phyloP scores from a whole-genome alignment of 78 protist genomes.

The Cavenderia fasciculata region DNA sequence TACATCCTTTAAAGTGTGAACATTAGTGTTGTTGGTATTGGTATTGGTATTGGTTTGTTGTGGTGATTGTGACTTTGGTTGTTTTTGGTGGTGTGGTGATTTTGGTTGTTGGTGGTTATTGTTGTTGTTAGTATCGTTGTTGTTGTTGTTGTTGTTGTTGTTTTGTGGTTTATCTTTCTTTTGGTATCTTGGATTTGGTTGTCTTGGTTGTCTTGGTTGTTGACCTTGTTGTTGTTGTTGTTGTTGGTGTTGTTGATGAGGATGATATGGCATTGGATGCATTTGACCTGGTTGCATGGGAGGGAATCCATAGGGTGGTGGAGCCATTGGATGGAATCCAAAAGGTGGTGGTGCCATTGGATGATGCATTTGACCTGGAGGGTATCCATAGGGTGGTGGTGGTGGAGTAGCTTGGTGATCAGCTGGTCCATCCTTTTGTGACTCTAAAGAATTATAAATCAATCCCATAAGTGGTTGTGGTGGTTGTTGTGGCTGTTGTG shows the following conservation, averaged over 20 bases:
- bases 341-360: not conserved
- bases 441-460: not conserved
- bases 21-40: too few species aligned
- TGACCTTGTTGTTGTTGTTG: slow-evolving; percentile 23
- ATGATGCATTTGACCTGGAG: not conserved
- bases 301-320: slow-evolving; percentile 1
- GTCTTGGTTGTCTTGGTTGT: not conserved
- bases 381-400: not conserved
- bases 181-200: not conserved
- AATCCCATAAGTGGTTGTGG: slow-evolving; percentile 22
- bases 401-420: not conserved
- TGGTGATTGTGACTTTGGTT: not conserved
- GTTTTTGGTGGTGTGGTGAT: too few species aligned
- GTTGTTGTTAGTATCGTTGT: not conserved
- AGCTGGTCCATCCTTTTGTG: not conserved
- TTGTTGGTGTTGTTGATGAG: not conserved
- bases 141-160: slow-evolving; percentile 3
- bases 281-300: not conserved
- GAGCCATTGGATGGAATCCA: not conserved
- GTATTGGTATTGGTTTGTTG: too few species aligned
- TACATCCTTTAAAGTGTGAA: slow-evolving; percentile 2
- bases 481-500: slow-evolving; percentile 10
- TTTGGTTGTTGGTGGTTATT: not conserved
- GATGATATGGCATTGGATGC: not conserved
- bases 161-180: not conserved